phyloP scores from a whole-genome alignment of 164 flowering plant genomes.

The Amborella trichopoda region DNA sequence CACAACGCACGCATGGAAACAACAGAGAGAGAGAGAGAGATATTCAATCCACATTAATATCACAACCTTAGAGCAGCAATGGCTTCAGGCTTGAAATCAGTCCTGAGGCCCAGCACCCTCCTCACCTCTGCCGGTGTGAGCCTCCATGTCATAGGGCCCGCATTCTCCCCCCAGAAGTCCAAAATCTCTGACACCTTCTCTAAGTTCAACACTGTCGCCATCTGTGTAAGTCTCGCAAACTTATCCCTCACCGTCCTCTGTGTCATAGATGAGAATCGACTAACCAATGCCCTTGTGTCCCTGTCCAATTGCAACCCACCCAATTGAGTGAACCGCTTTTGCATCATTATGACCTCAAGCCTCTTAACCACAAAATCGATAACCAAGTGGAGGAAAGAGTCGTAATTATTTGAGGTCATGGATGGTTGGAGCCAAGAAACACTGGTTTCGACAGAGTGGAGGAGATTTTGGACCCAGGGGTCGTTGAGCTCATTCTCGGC shows the following conservation, averaged over 20 bases:
- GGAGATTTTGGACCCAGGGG: conserved; percentile 96
- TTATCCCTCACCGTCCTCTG: conserved; percentile 94
- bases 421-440: conserved; percentile 82
- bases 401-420: conserved; percentile 80
- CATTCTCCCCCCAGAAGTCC: conserved; percentile 99
- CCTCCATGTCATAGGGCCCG: conserved; percentile 99
- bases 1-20: no score
- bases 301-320: conserved; percentile 96
- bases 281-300: conserved; percentile 69
- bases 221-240: conserved; percentile 91
- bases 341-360: conserved; percentile 98
- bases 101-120: conserved; percentile 74
- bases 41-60: no score
- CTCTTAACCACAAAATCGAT: conserved; percentile 83
- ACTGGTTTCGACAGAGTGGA: conserved; percentile 77
- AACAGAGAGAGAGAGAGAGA: no score
- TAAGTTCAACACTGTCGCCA: conserved; percentile 94
- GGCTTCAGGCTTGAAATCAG: conserved; percentile 91
- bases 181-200: conserved; percentile 93
- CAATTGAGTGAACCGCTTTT: conserved; percentile 85
- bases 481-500: conserved; percentile 94
- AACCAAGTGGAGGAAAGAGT: conserved; percentile 62
- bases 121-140: conserved; percentile 96
- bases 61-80: conserved; percentile 78
- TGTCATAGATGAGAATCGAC: conserved; percentile 88